Percentiles rank a stretch among this genome's conserved stretches.
Conservation (phyloP, 768 basidiomycete genomes). For the Pholiota conissans region DNA sequence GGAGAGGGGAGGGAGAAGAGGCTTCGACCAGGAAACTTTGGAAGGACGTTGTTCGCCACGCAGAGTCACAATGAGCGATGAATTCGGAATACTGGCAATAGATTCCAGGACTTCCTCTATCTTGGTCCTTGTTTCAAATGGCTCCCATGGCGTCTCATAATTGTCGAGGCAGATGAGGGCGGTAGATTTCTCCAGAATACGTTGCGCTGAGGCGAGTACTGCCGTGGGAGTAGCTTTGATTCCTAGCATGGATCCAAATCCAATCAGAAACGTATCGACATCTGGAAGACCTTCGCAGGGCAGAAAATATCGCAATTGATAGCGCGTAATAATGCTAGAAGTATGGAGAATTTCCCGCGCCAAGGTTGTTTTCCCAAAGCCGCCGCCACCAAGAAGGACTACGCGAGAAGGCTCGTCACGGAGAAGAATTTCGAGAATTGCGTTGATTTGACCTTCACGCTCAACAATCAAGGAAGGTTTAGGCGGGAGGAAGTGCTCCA, state of each 20-base stretch:
- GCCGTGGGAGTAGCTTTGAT: background rate
- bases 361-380: constrained; percentile 35
- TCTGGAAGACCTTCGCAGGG: constrained; percentile 24
- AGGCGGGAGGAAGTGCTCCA: background rate
- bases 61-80: background rate
- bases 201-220: background rate
- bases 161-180: background rate
- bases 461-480: background rate
- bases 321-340: constrained; percentile 14
- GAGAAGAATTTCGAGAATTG: background rate
- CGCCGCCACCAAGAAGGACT: constrained; percentile 31
- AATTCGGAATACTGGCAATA: background rate
- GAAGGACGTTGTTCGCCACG: background rate
- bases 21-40: background rate
- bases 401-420: constrained; percentile 8
- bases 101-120: background rate
- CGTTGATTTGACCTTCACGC: background rate
- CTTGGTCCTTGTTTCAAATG: background rate
- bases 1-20: background rate
- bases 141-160: background rate
- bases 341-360: constrained; percentile 26
- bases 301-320: constrained; percentile 24
- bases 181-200: background rate
- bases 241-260: background rate
- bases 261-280: background rate